Conservation (phyloP, 306 rosid species). For the Quercus mongolica region DNA sequence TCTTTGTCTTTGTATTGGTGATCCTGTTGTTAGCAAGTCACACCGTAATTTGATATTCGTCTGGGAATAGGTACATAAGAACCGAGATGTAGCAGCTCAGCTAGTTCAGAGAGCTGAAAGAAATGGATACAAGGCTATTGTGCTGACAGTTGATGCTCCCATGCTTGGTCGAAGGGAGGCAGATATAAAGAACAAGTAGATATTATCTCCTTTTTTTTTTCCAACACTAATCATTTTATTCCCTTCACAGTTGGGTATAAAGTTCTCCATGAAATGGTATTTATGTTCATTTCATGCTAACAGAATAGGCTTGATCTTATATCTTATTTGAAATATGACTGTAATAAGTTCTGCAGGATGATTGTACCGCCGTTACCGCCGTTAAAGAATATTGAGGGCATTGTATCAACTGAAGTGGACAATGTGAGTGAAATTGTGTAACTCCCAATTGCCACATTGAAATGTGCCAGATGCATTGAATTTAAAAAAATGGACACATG, state of each 20-base stretch:
- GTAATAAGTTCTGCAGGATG: constrained; percentile 38
- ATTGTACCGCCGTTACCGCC: constrained; percentile 24
- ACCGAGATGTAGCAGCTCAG: constrained; percentile 43
- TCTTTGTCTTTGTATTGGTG: neutral
- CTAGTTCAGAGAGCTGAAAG: constrained; percentile 54
- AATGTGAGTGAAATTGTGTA: constrained; percentile 35
- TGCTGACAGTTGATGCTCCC: constrained; percentile 56
- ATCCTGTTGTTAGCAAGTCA: neutral
- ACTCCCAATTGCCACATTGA: neutral
- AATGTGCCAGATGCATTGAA: neutral
- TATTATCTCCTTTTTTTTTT: neutral
- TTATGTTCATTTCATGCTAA: neutral
- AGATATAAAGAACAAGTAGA: constrained; percentile 57
- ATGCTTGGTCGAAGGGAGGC: constrained; percentile 64
- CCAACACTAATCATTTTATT: neutral
- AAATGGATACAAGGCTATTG: constrained; percentile 54
- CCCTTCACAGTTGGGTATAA: neutral
- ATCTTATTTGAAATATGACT: constrained; percentile 3
- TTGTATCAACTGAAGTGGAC: constrained; percentile 27
- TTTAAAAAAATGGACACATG: no score
- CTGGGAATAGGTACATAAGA: constrained; percentile 41
- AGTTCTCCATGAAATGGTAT: neutral
- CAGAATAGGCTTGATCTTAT: neutral
- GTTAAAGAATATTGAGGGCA: constrained; percentile 51
- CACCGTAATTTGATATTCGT: neutral